Conservation (phyloP, 768 basidiomycete genomes). For the Mycena rosella region DNA sequence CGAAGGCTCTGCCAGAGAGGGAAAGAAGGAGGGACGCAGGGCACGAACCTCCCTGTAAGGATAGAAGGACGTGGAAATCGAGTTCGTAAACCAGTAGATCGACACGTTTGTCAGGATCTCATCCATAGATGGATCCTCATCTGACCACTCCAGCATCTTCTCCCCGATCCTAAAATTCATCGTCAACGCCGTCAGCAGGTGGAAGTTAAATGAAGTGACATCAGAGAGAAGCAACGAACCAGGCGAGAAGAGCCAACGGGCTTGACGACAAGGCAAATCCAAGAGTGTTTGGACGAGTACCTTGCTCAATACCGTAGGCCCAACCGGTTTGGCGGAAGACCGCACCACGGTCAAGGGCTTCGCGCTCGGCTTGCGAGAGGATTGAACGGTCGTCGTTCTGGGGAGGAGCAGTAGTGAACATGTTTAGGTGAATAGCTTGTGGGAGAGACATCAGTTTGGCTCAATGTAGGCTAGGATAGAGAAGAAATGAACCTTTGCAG, state of each 20-base stretch:
- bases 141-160: conserved; percentile 24
- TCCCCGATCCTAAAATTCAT: conserved; percentile 25
- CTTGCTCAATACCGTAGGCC: conserved; percentile 26
- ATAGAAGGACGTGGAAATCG: conserved; percentile 26
- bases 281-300: conserved; percentile 27
- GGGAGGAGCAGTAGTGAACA: conserved; percentile 16
- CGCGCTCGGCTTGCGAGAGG: conserved; percentile 25
- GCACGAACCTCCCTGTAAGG: conserved; percentile 26
- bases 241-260: conserved; percentile 20
- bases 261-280: conserved; percentile 26
- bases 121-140: conserved; percentile 25
- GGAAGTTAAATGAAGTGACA: conserved; percentile 19
- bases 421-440: conserved; percentile 24
- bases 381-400: conserved; percentile 22
- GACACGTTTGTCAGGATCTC: conserved; percentile 25
- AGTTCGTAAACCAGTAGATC: conserved; percentile 27
- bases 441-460: conserved; percentile 10
- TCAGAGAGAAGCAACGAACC: conserved; percentile 5
- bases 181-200: conserved; percentile 20
- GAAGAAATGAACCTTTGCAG: conserved; percentile 22
- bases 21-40: neutral
- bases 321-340: conserved; percentile 26
- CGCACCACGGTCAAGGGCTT: conserved; percentile 19
- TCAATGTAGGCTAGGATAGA: conserved; percentile 8
- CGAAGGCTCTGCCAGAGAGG: conserved; percentile 11